These are phyloP conservation scores for Pseudophaeomoniella oleicola DNA, from an alignment of 2,329 filamentous ascomycete species.

Conservation along the genomic window DNA sequence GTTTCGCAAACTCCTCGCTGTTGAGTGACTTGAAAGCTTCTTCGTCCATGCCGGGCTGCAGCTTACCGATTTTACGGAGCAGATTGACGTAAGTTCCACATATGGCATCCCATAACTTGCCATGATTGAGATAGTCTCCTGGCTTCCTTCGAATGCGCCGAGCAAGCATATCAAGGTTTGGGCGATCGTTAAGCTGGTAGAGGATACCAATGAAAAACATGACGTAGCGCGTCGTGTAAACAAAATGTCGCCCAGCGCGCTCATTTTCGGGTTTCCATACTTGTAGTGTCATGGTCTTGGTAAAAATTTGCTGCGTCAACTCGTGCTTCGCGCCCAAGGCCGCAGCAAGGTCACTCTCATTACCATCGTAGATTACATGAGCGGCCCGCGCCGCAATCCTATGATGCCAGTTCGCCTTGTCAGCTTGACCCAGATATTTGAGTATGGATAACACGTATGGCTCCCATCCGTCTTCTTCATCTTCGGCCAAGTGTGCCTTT, in stretches of 20 bases:
- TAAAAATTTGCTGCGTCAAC: slow-evolving; percentile 72
- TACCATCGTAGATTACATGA: slow-evolving; percentile 45
- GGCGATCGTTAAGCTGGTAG: slow-evolving; percentile 57
- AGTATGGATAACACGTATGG: slow-evolving; percentile 47
- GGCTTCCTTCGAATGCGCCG: slow-evolving; percentile 69
- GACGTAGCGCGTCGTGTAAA: slow-evolving; percentile 79
- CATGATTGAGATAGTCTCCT: slow-evolving; percentile 54
- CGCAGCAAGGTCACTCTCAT: slow-evolving; percentile 31
- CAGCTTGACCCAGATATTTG: slow-evolving; percentile 48
- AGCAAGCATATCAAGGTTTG: slow-evolving; percentile 62
- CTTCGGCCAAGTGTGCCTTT: slow-evolving; percentile 32
- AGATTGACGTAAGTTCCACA: slow-evolving; percentile 43
- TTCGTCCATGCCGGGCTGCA: slow-evolving; percentile 50
- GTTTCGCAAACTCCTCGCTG: slow-evolving; percentile 49
- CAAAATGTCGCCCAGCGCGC: slow-evolving; percentile 70
- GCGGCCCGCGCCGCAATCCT: slow-evolving; percentile 63
- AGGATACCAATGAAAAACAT: slow-evolving; percentile 67
- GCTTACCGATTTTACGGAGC: slow-evolving; percentile 40
- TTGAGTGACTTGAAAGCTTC: slow-evolving; percentile 48
- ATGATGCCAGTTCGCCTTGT: slow-evolving; percentile 93
- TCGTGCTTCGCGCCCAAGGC: slow-evolving; percentile 57
- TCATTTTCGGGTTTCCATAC: slow-evolving; percentile 92
- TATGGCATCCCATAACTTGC: slow-evolving; percentile 47
- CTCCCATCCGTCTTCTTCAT: slow-evolving; percentile 40
- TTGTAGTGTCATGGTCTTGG: slow-evolving; percentile 87